Base-by-base conservation (phyloP, 2,329 filamentous ascomycete species). In the Corinectria fuckeliana region DNA sequence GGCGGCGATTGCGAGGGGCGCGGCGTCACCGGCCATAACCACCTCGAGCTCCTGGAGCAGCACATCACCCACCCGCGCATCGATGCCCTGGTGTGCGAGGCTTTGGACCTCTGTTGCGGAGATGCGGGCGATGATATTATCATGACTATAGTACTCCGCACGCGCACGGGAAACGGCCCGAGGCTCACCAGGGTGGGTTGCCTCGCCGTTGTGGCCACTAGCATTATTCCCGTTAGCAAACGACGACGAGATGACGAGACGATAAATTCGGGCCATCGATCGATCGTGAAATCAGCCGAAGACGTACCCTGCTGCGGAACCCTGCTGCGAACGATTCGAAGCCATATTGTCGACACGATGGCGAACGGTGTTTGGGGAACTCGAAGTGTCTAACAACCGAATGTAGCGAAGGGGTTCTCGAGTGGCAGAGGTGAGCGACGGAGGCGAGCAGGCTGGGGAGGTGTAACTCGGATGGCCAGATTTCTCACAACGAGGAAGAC, bases 121-220 rank as follows among this genome's bases (percentile, higher is more conserved):
- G 16, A 60, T 53, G n/a, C 49, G 58, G 41, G 42, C 42, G 52
- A 52, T 23, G 44, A 49, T 23, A 13, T 32, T 57, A n/a, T 57
- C 58, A 8, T 55, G 49, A 44, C 32, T 20, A 23, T 56, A 23
- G 4, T 20, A 30, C n/a, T 25, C 41, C 4, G 25, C 51, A 21
- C 52, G 55, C 20, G 18, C 48, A 16, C 14, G 58, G 28, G 18
- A 18, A 4, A 23, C 14, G 9, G 34, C 26, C 4, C 3, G 30
- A 18, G 18, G 2, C 45, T 60, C n/a, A 18, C n/a, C 11, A 2
- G 42, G 26, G 23, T 18, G 25, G 9, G 42, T 14, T 10, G 25
- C 42, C 23, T 45, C 47, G n/a, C 34, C 21, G 5, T 32, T 18
- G 23, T 26, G 16, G 13, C 58, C 57, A 16, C 13, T 25, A 18